A percentile compares a stretch with the other conserved stretches of the same genome.
phyloP scores from a whole-genome alignment of 768 basidiomycete species.

The Hericium alpestre region DNA sequence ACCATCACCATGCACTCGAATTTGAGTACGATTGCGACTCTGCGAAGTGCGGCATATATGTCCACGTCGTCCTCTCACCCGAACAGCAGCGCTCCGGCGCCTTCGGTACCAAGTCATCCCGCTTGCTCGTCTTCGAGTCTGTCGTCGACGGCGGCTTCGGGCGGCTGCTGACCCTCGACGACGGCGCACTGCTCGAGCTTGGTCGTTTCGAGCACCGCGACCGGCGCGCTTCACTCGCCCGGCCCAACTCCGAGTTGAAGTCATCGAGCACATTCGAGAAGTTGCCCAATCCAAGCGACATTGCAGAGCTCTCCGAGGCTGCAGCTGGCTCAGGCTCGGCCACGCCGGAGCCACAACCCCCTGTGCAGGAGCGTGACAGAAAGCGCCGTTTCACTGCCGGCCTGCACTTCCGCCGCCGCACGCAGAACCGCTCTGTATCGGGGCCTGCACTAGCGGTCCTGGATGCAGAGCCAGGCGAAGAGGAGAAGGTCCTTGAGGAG shows the following conservation, averaged over 20 bases:
- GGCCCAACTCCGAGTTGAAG: neutral
- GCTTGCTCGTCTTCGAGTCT: constrained; percentile 48
- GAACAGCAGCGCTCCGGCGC: constrained; percentile 42
- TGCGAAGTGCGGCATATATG: constrained; percentile 70
- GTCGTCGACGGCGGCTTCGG: constrained; percentile 80
- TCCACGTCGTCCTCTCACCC: constrained; percentile 64
- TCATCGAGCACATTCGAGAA: constrained; percentile 2
- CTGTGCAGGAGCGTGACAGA: constrained; percentile 14
- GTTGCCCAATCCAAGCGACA: neutral
- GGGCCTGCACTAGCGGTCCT: constrained; percentile 75
- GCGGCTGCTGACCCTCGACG: constrained; percentile 58
- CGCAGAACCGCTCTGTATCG: constrained; percentile 39
- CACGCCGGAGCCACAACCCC: constrained; percentile 12
- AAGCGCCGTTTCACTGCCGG: constrained; percentile 52
- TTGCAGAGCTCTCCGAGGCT: neutral
- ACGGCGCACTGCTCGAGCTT: constrained; percentile 73
- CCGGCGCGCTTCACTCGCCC: neutral
- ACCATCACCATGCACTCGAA: constrained; percentile 68
- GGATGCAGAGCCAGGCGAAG: constrained; percentile 42
- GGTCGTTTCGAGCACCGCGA: constrained; percentile 49
- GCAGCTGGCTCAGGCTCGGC: constrained; percentile 8
- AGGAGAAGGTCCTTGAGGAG: constrained; percentile 32
- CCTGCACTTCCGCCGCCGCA: constrained; percentile 49
- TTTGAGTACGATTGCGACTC: constrained; percentile 92
- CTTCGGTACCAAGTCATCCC: constrained; percentile 22